Evolutionary conservation across 306 rosid genomes (phyloP), one percentile per base, ranked within the genome.

Genomic region (Lathyrus tuberosus): DNA sequence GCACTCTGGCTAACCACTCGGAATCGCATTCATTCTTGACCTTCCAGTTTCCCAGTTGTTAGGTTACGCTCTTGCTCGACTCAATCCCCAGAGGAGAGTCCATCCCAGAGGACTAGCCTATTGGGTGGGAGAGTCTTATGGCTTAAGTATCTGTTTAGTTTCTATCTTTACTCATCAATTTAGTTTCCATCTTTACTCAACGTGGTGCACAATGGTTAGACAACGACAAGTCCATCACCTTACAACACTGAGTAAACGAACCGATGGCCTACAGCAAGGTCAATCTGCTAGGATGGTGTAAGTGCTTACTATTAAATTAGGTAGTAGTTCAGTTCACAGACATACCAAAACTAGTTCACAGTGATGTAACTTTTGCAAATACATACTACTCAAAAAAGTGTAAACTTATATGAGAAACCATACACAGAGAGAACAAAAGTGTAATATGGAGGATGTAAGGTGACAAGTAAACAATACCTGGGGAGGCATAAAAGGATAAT

Each of bases 401-500:
- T 28, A 28, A 3, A 5, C 35, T 4, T 31, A 31, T 31, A 31
- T 31, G 35, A 31, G 35, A 31, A 31, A 31, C 0, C 35, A 31
- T 4, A 31, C 6, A 31, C 35, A 5, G 1, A 30, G 33, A 30
- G 33, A 30, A 30, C 30, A 31, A 31, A 5, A 31, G 35, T 31
- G 35, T 20, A 20, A 20, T 20, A 20, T 20, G 22, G 22, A 20
- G 22, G 22, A 20, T 20, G 22, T 33, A 35, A 35, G 40, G 15
- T 42, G 47, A 12, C 1, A 47, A 46, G 10, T 35, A 54, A 57
- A 57, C 0, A 14, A 15, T 76, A 93, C 97, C 98, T 82, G 82
- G 0, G 98, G 98, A 84, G 91, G 90, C 59, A 84, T 81, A 76
- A 93, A 90, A 33, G 97, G 98, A 82, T 93, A 90, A 68, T 93